Base-by-base conservation (phyloP, 75 land plant species). In the Selaginella moellendorffii region DNA sequence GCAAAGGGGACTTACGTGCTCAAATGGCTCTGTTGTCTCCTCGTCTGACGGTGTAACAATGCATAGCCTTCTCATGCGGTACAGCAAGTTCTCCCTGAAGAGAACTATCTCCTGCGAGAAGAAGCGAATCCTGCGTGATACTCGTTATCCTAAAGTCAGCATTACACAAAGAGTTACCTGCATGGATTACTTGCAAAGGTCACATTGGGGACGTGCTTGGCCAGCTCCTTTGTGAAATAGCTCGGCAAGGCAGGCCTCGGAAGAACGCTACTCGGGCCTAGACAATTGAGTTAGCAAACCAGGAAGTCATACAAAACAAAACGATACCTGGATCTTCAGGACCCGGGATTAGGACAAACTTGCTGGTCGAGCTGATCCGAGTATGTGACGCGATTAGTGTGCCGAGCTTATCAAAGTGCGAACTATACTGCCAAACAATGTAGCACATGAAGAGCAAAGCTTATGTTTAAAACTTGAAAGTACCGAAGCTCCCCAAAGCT, bases 321-420 rank as follows among this genome's bases (percentile, higher is more conserved):
- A n/a, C n/a, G n/a, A n/a, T 63, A 84, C 97, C 98, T 61, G 80
- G 74, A 79, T 95, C 99, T 75, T 85, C 92, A 52, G 97, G 97
- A 60, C 99, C 99, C 10, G 99, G 99, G 67, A 95, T 76, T 67
- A 95, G 81, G 22, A 95, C 65, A 67, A 95, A 95, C 19, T 77
- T 81, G 56, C 97, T 86, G 2, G 72, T 78, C 36, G 86, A 86
- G 69, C 76, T 81, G 26, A 95, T 66, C 21, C 91, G 81, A 46
- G 83, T 74, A 73, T 77, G 86, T n/a, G 79, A 71, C 28, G 63
- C 86, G 77, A 95, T 86, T 73, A 90, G 75, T 31, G 73, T 53
- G 8, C 99, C 99, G 21, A 95, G 77, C 74, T 79, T 83, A 36
- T 78, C 87, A 80, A 95, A 95, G 52, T 84, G 88, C 46, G 56